Evolutionary conservation across 2,329 filamentous ascomycete genomes (phyloP).

Genomic region (Pseudogymnoascus sp.): DNA sequence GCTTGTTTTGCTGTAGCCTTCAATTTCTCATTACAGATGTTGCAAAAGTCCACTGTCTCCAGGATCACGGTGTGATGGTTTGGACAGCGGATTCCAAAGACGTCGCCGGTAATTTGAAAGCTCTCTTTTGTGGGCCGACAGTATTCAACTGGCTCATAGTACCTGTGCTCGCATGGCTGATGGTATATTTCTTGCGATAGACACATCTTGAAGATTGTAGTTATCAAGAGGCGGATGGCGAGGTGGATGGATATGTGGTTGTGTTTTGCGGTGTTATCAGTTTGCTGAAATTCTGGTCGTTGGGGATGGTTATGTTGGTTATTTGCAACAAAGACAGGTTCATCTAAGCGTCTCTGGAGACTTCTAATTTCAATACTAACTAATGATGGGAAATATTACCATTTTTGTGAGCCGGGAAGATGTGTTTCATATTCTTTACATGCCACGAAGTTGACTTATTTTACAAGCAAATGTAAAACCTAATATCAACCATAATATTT

Average conservation of each 20-base stretch:
- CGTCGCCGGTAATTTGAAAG: neutral
- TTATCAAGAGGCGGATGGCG: too few species aligned
- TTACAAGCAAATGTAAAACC: neutral
- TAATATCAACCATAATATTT: neutral
- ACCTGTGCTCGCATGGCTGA: neutral
- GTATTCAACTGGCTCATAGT: neutral
- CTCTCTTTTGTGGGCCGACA: neutral
- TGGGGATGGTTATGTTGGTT: neutral
- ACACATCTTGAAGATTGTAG: neutral
- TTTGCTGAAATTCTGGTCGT: neutral
- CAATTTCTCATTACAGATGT: neutral
- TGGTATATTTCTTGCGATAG: neutral
- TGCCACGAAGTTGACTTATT: neutral
- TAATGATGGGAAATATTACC: neutral
- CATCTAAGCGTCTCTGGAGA: neutral
- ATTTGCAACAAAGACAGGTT: neutral
- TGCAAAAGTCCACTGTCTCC: neutral
- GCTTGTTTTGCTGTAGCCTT: neutral
- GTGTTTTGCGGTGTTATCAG: neutral
- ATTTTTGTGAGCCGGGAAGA: neutral
- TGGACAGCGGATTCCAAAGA: neutral
- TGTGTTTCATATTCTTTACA: neutral
- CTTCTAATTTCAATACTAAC: neutral
- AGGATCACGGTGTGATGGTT: neutral
- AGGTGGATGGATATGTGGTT: neutral